Evolutionary conservation across 139 green algal genomes (phyloP).

Genomic region (Picochlorum sp.): DNA sequence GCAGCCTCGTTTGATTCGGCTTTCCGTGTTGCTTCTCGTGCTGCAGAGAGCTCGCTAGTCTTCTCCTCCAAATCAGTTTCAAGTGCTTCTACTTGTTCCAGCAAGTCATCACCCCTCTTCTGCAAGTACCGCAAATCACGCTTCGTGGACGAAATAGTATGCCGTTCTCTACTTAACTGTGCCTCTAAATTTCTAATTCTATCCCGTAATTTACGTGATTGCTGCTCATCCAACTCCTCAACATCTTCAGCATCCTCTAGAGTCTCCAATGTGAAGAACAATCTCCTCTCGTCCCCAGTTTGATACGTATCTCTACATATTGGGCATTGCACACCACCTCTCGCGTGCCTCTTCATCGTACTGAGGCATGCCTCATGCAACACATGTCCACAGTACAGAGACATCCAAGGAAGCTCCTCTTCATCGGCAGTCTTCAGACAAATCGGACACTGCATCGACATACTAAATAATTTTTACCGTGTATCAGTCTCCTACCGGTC

Average conservation of each 20-base stretch:
- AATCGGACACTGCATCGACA: too few species aligned
- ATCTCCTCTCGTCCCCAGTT: background rate
- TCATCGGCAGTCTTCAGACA: background rate
- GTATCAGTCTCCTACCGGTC: too few species aligned
- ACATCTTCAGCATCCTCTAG: background rate
- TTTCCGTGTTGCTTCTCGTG: background rate
- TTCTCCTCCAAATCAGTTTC: too few species aligned
- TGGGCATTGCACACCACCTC: too few species aligned
- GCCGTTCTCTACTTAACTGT: background rate
- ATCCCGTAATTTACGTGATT: background rate
- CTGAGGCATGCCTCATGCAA: conserved; percentile 19
- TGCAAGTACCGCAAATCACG: too few species aligned
- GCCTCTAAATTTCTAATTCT: conserved; percentile 1
- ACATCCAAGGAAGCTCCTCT: background rate
- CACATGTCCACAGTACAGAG: conserved; percentile 23
- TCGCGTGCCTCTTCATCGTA: too few species aligned
- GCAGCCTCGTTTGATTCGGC: background rate
- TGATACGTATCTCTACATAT: too few species aligned
- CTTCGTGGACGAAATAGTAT: background rate
- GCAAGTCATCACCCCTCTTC: too few species aligned
- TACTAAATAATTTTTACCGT: too few species aligned
- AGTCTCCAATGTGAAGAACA: background rate
- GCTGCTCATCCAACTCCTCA: background rate
- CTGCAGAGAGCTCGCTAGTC: background rate
- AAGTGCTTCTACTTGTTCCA: too few species aligned